These are phyloP conservation scores for Tuber magnatum DNA, from an alignment of 495 filamentous ascomycete genomes.

Conservation along the genomic window DNA sequence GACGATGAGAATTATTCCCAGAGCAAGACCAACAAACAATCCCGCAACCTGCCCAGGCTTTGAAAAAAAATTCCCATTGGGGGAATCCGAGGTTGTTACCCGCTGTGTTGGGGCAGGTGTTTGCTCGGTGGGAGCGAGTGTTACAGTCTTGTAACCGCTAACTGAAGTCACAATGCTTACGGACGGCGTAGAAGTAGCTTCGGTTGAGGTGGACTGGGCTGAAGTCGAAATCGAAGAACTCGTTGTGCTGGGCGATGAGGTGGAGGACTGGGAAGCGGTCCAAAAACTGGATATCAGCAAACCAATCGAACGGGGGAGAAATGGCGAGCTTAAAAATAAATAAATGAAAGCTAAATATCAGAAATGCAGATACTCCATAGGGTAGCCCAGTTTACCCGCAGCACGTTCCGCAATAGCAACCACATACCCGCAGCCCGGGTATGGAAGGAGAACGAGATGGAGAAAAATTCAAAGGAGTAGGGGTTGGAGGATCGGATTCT, in stretches of 20 bases:
- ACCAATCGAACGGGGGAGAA: slow-evolving; percentile 12
- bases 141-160: slow-evolving; percentile 50
- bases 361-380: neutral
- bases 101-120: slow-evolving; percentile 17
- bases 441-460: slow-evolving; percentile 30
- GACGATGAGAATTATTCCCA: slow-evolving; percentile 34
- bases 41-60: slow-evolving; percentile 41
- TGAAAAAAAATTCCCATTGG: slow-evolving; percentile 31
- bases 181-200: slow-evolving; percentile 41
- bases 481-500: slow-evolving; percentile 27
- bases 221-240: slow-evolving; percentile 31
- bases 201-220: slow-evolving; percentile 11
- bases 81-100: slow-evolving; percentile 1
- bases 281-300: slow-evolving; percentile 15
- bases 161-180: slow-evolving; percentile 48
- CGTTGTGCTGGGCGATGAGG: slow-evolving; percentile 32
- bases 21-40: slow-evolving; percentile 41
- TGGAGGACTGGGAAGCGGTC: slow-evolving; percentile 15
- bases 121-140: slow-evolving; percentile 45
- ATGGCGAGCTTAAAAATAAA: slow-evolving; percentile 8
- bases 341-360: neutral
- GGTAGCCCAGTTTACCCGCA: neutral
- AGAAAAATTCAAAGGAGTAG: slow-evolving; percentile 31
- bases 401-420: slow-evolving; percentile 16
- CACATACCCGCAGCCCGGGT: slow-evolving; percentile 10